These are phyloP conservation scores for Yamadazyma siamensis DNA, from an alignment of 1,139 yeast species.

Conservation along the genomic window DNA sequence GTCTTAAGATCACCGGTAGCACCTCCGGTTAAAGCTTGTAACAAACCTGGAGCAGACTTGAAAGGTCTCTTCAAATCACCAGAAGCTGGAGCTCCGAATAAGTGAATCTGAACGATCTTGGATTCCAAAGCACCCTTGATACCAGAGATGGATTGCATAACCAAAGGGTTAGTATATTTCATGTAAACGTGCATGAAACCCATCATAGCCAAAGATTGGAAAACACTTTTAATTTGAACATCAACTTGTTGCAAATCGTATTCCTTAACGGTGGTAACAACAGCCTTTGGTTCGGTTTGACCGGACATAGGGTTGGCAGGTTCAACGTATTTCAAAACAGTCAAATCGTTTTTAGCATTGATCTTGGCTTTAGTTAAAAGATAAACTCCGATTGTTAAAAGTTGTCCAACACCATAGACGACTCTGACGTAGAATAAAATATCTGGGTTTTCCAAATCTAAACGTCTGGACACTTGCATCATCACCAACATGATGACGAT, in stretches of 20 bases:
- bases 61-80: conserved; percentile 98
- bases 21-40: conserved; percentile 62
- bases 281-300: conserved; percentile 65
- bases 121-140: conserved; percentile 87
- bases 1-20: conserved; percentile 55
- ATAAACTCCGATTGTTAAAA: conserved; percentile 64
- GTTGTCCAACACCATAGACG: conserved; percentile 66
- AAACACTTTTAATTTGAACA: conserved; percentile 72
- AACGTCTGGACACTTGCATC: conserved; percentile 92
- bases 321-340: conserved; percentile 87
- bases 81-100: conserved; percentile 76
- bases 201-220: conserved; percentile 95
- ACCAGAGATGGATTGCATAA: conserved; percentile 91
- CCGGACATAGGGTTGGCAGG: conserved; percentile 82
- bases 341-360: conserved; percentile 77
- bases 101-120: conserved; percentile 87
- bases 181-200: conserved; percentile 97
- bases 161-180: conserved; percentile 96
- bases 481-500: conserved; percentile 88
- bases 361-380: conserved; percentile 60
- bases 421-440: conserved; percentile 74
- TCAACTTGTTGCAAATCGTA: conserved; percentile 89
- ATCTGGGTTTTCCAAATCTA: conserved; percentile 85
- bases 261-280: conserved; percentile 90
- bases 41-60: conserved; percentile 80